Base-by-base conservation (phyloP, 371 early-diverging fungal genomes). In the Saksenaea vasiformis region DNA sequence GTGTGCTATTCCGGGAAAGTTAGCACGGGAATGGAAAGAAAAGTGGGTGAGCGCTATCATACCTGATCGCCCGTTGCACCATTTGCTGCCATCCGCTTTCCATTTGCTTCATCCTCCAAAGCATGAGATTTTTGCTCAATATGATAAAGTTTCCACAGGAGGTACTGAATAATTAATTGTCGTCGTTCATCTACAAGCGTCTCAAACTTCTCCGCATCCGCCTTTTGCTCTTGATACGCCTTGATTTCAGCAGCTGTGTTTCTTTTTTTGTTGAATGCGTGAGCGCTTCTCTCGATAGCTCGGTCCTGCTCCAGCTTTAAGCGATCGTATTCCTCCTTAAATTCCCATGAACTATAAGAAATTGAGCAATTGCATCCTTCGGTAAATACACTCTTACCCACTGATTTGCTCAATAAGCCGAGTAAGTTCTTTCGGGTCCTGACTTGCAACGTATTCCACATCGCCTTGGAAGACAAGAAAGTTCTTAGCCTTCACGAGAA, bases 401-500 rank as follows among this genome's bases (percentile, higher is more conserved):
- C 95, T 94, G 65, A 99, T 93, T 67, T 95, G 92, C 73, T 99
- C 99, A 67, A 99, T 93, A 36, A 99, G 74, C 10, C 84, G 80
- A 2, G 99, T 94, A 64, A 99, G 83, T 47, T 99, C 98, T 65
- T 90, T 94, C 1, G 99, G 92, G 22, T 93, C 90, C 78, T 99
- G 99, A 22, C 94, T 90, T 4, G 99, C 97, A n/a, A 98, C 89
- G 5, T 94, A 90, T 69, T 98, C 97, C 4, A 99, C 95, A 80
- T 99, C 99, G 26, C 99, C 99, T 87, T 99, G 99, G 72, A 99
- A 99, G 9, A 99, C 99, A 56, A 99, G 80, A 82, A 99, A 99
- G 82, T 99, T 99, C 62, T 91, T 85, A 3, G 98, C 96, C 69
- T 95, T 95, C 65, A 95, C 90, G 17, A 98, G 82, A 58, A 99